Percentiles rank a stretch among this genome's conserved stretches.
Evolutionary conservation across 495 filamentous ascomycete species (phyloP).

Genomic region (Neohortaea acidophila): DNA sequence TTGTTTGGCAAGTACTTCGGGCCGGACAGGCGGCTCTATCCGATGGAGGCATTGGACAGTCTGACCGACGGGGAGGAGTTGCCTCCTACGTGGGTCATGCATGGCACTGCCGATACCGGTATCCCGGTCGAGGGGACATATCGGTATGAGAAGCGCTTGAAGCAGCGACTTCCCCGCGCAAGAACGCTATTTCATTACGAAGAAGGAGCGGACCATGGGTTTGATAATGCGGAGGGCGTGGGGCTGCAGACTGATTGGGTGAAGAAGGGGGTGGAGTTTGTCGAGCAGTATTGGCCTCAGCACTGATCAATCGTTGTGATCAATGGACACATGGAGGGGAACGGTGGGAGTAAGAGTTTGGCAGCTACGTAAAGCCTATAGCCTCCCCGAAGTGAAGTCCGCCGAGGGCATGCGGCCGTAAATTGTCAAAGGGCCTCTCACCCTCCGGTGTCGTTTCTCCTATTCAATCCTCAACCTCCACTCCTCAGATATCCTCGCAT

Average conservation of each 20-base stretch:
- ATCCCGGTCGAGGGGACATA: slow-evolving; percentile 10
- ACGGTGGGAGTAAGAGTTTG: slow-evolving; percentile 1
- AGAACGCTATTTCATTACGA: slow-evolving; percentile 5
- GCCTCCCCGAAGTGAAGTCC: not conserved
- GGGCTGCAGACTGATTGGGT: slow-evolving; percentile 14
- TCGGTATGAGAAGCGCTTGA: slow-evolving; percentile 12
- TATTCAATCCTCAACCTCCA: not conserved
- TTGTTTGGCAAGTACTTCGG: slow-evolving; percentile 11
- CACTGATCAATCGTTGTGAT: not conserved
- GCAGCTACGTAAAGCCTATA: slow-evolving; percentile 1
- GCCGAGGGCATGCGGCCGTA: not conserved
- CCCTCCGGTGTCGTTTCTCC: not conserved
- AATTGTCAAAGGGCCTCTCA: not conserved
- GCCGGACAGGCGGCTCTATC: slow-evolving; percentile 4
- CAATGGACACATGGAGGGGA: not conserved
- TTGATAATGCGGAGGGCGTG: slow-evolving; percentile 9
- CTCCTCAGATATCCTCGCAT: slow-evolving; percentile 2
- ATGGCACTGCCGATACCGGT: slow-evolving; percentile 15
- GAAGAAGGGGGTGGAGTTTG: slow-evolving; percentile 14
- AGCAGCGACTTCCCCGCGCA: slow-evolving; percentile 1
- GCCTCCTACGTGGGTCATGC: slow-evolving; percentile 13
- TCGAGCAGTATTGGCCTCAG: slow-evolving; percentile 6
- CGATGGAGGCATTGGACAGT: slow-evolving; percentile 9
- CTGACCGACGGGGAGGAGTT: slow-evolving; percentile 1
- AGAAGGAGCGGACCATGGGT: slow-evolving; percentile 17